phyloP scores from a whole-genome alignment of 306 rosid species.

The Malus sieversii region DNA sequence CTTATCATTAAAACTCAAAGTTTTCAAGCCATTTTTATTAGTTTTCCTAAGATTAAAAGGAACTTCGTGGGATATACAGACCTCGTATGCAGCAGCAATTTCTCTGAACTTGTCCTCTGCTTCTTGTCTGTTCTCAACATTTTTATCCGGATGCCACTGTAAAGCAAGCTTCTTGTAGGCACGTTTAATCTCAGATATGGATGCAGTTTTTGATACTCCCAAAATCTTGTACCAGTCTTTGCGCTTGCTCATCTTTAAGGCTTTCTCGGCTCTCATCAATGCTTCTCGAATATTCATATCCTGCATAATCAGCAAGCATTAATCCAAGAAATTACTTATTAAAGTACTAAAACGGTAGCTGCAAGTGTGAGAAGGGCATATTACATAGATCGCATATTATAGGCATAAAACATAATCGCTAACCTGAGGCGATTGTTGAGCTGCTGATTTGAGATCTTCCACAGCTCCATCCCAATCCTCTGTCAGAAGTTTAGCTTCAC shows the following conservation, averaged over 20 bases:
- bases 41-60: background rate
- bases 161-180: conserved; percentile 97
- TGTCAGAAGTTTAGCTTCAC: conserved; percentile 86
- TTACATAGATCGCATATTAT: background rate
- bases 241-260: conserved; percentile 95
- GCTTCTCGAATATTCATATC: conserved; percentile 87
- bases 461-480: conserved; percentile 99
- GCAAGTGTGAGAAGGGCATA: background rate
- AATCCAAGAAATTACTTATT: background rate
- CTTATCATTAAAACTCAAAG: no score
- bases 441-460: conserved; percentile 85
- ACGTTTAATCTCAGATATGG: conserved; percentile 80
- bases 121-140: conserved; percentile 83
- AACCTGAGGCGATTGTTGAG: conserved; percentile 93
- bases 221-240: conserved; percentile 93
- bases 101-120: conserved; percentile 89
- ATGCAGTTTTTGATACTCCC: conserved; percentile 75
- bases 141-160: conserved; percentile 99
- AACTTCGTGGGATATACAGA: conserved; percentile 12
- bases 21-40: no score
- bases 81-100: conserved; percentile 98
- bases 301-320: conserved; percentile 33
- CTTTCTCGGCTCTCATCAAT: conserved; percentile 83
- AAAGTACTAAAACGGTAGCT: background rate
- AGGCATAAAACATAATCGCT: background rate